phyloP scores from a whole-genome alignment of 768 basidiomycete genomes.

The Tremella yokohamensis region DNA sequence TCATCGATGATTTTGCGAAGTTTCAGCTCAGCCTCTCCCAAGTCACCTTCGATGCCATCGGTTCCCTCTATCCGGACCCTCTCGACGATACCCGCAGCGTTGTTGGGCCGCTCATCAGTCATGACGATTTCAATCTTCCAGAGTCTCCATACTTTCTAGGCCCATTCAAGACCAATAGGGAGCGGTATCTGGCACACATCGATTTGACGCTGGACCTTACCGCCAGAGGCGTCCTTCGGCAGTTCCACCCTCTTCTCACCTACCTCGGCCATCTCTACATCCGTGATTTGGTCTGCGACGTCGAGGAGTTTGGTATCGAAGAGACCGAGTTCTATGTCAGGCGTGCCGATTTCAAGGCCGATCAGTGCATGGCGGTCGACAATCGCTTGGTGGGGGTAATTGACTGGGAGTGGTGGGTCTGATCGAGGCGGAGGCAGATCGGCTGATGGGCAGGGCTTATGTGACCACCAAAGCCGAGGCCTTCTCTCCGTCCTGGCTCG shows the following conservation, averaged over 20 bases:
- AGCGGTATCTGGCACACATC: not conserved
- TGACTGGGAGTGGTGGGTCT: slow-evolving; percentile 9
- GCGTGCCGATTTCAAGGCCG: not conserved
- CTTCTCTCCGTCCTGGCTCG: not conserved
- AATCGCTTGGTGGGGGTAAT: not conserved
- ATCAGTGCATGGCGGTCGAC: not conserved
- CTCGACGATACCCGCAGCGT: not conserved
- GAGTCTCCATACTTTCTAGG: not conserved
- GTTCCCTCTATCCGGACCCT: not conserved
- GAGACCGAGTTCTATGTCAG: not conserved
- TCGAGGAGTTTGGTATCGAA: not conserved
- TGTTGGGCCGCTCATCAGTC: not conserved
- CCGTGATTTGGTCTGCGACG: not conserved
- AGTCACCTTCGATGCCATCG: not conserved
- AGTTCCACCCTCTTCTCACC: not conserved
- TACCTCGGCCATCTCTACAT: not conserved
- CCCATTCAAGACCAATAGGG: slow-evolving; percentile 2
- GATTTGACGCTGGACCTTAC: not conserved
- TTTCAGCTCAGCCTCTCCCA: not conserved
- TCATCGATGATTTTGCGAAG: not conserved
- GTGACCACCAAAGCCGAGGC: slow-evolving; percentile 2
- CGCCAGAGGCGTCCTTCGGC: not conserved
- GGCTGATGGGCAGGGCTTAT: not conserved
- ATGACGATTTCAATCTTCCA: not conserved
- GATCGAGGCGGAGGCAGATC: slow-evolving; percentile 12